phyloP scores from a whole-genome alignment of 352 stramenopile species.

The Globisporangium nodosum region DNA sequence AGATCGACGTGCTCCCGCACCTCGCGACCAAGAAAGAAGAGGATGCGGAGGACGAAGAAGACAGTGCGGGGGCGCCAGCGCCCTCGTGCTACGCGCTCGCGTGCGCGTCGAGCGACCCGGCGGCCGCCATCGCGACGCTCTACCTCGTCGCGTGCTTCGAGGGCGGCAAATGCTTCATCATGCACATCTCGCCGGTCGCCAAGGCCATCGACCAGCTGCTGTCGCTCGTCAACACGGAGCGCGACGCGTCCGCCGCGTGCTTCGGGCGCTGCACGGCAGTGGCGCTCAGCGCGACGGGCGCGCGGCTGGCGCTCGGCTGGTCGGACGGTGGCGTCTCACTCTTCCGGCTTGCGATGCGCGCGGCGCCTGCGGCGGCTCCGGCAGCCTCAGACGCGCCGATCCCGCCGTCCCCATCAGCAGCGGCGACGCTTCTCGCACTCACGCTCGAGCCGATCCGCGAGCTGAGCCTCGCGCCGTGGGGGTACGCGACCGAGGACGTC shows the following conservation, averaged over 20 bases:
- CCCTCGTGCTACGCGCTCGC: slow-evolving; percentile 55
- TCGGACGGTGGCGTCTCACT: slow-evolving; percentile 65
- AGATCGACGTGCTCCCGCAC: slow-evolving; percentile 72
- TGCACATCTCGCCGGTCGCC: slow-evolving; percentile 46
- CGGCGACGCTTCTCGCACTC: slow-evolving; percentile 11
- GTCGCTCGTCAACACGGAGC: slow-evolving; percentile 67
- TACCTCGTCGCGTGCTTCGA: slow-evolving; percentile 68
- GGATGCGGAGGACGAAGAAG: not conserved
- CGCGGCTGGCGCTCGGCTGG: slow-evolving; percentile 62
- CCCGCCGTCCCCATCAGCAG: not conserved
- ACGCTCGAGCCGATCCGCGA: slow-evolving; percentile 55
- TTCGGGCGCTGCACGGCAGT: slow-evolving; percentile 43
- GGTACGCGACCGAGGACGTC: slow-evolving; percentile 47
- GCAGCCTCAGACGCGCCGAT: not conserved
- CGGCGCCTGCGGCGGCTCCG: not conserved
- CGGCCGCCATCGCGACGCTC: slow-evolving; percentile 24
- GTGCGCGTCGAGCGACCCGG: slow-evolving; percentile 34
- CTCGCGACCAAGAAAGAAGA: slow-evolving; percentile 7
- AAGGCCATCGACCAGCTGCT: slow-evolving; percentile 70
- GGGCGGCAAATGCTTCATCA: slow-evolving; percentile 78
- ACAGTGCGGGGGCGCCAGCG: slow-evolving; percentile 6
- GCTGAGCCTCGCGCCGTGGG: slow-evolving; percentile 56
- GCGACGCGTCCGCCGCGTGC: slow-evolving; percentile 18
- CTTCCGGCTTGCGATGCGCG: slow-evolving; percentile 42
- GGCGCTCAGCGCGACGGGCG: slow-evolving; percentile 39